Evolutionary conservation across 148 eudicot species (phyloP), one percentile per base, ranked within the genome.

Genomic region (Cornus controversa): DNA sequence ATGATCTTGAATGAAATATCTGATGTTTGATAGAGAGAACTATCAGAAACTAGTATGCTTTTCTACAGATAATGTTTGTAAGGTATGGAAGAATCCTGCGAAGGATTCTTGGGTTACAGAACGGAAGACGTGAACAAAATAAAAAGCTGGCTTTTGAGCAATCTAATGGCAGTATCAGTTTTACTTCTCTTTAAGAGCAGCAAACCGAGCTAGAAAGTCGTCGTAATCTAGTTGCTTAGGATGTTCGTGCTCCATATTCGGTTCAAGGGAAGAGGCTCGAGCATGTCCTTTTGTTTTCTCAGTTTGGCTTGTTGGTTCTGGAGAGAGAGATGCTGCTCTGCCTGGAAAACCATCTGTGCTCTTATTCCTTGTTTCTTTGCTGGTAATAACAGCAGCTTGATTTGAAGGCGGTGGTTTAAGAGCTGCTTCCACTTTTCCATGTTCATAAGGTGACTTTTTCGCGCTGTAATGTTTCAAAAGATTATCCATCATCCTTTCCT

Each of bases 231-330:
- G 71, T n/a, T 36, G 71, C 50, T 69, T 69, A 37, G 71, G 71
- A 6, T 69, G 71, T 4, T 22, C 50, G 20, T 34, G 47, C 10
- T 53, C 50, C 2, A 47, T 37, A 8, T 82, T 85, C 4, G 82
- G 74, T 53, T 84, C 62, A 25, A 76, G 75, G 3, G 90, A 84
- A 47, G 81, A 42, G 28, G 92, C 84, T 47, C 87, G 82, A 16
- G 58, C 65, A 45, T 81, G 87, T 72, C 84, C 75, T 9, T 74
- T 69, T 66, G 24, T 67, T 31, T 78, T 74, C 72, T 78, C 84
- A 0, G 3, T 8, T 3, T 84, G 82, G n/a, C 80, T 79, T 10
- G 53, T 27, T 8, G 80, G 68, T 60, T 84, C 73, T 9, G 24
- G 37, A 4, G 79, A 83, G 42, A 81, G 71, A 25, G 85, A 83